Conservation (phyloP, 805 yeast genomes). For the Maudiozyma saulgeensis region DNA sequence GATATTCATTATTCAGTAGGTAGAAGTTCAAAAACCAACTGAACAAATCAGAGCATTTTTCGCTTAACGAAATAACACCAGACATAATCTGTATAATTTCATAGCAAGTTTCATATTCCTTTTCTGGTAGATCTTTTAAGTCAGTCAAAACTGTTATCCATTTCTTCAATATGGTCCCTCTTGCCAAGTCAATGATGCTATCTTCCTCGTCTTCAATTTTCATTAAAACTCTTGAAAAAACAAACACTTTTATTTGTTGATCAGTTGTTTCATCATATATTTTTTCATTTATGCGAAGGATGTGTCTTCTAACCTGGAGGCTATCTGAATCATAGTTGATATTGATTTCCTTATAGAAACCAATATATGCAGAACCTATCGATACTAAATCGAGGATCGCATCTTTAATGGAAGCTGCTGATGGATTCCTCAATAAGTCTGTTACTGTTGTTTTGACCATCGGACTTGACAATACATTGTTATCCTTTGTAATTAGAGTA, state of each 20-base stretch:
- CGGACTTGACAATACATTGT: conserved; percentile 39
- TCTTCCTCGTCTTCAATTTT: conserved; percentile 67
- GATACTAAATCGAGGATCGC: conserved; percentile 61
- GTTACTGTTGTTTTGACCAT: conserved; percentile 45
- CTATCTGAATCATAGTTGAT: conserved; percentile 45
- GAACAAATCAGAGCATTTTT: conserved; percentile 36
- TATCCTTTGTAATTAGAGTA: conserved; percentile 42
- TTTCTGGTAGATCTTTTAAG: conserved; percentile 7
- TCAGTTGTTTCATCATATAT: conserved; percentile 36
- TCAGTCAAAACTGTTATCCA: conserved; percentile 27
- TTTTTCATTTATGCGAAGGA: conserved; percentile 40
- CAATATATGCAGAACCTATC: conserved; percentile 29
- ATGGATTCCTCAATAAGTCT: conserved; percentile 44
- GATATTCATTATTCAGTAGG: conserved; percentile 29
- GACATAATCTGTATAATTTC: conserved; percentile 30
- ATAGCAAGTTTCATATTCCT: conserved; percentile 5
- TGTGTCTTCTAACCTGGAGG: conserved; percentile 53
- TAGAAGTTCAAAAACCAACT: conserved; percentile 39
- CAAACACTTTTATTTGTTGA: conserved; percentile 29
- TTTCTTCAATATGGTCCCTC: conserved; percentile 28
- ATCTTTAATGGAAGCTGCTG: conserved; percentile 68
- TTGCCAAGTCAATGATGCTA: conserved; percentile 36
- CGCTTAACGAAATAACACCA: conserved; percentile 30
- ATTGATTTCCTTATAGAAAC: conserved; percentile 42
- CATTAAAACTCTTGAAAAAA: conserved; percentile 43